These are phyloP conservation scores for Passiflora organensis DNA, from an alignment of 345 rosid species.

Conservation along the genomic window DNA sequence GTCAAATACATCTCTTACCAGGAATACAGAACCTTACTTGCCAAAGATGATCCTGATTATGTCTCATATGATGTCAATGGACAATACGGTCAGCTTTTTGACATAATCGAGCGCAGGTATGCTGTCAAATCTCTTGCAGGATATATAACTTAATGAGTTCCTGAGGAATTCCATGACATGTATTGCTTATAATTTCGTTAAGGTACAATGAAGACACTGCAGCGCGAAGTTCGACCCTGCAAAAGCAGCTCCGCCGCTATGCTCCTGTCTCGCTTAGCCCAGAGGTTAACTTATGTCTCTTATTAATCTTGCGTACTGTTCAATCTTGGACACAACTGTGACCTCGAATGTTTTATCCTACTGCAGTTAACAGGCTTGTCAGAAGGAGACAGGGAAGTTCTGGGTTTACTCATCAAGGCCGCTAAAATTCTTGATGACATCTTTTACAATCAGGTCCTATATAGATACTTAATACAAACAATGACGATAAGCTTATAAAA, in stretches of 20 bases:
- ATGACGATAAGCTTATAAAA: too few species aligned
- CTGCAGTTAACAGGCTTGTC: slow-evolving; percentile 72
- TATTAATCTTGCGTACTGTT: too few species aligned
- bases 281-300: slow-evolving; percentile 43
- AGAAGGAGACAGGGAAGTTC: slow-evolving; percentile 56
- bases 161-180: background rate
- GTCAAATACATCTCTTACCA: slow-evolving; percentile 62
- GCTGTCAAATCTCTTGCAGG: background rate
- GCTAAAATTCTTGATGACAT: slow-evolving; percentile 75
- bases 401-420: slow-evolving; percentile 66
- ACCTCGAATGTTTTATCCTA: too few species aligned
- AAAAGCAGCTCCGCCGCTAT: slow-evolving; percentile 70
- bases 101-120: slow-evolving; percentile 62
- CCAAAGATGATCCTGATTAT: slow-evolving; percentile 64
- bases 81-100: slow-evolving; percentile 68
- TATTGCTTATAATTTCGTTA: slow-evolving; percentile 22
- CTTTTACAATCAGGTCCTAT: slow-evolving; percentile 52
- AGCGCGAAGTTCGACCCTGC: slow-evolving; percentile 53
- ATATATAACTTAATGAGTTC: background rate
- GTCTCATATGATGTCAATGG: slow-evolving; percentile 73
- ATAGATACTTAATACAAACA: background rate
- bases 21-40: slow-evolving; percentile 59
- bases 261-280: slow-evolving; percentile 66
- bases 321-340: too few species aligned
- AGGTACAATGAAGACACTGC: slow-evolving; percentile 60